Conservation (phyloP, 768 basidiomycete species). For the Leucocoprinus leucothites region DNA sequence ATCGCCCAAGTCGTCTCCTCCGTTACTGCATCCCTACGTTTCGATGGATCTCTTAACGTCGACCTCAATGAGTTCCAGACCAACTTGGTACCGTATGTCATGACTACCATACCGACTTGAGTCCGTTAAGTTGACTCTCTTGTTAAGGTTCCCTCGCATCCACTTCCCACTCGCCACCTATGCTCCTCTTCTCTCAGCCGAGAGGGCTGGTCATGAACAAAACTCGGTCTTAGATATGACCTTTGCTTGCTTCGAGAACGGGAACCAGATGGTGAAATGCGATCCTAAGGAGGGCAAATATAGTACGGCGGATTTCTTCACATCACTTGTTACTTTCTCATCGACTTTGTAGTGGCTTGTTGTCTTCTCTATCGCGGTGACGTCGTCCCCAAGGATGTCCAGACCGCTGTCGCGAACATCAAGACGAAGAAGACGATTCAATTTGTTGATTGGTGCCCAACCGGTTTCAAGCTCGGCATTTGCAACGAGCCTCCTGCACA, state of each 20-base stretch:
- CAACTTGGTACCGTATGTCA: slow-evolving; percentile 89
- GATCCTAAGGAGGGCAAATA: slow-evolving; percentile 99
- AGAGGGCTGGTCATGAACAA: slow-evolving; percentile 94
- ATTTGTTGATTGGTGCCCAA: slow-evolving; percentile 98
- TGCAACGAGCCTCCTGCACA: slow-evolving; percentile 94
- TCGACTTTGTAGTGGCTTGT: slow-evolving; percentile 68
- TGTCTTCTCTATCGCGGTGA: slow-evolving; percentile 92
- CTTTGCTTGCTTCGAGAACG: slow-evolving; percentile 94
- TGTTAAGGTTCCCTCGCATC: slow-evolving; percentile 86
- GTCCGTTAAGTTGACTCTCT: slow-evolving; percentile 11
- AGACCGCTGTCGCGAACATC: slow-evolving; percentile 88
- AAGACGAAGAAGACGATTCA: slow-evolving; percentile 98
- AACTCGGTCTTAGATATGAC: slow-evolving; percentile 99
- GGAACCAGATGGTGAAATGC: slow-evolving; percentile 95
- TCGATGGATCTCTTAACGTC: slow-evolving; percentile 96
- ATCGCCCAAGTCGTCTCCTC: slow-evolving; percentile 99
- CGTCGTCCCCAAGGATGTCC: slow-evolving; percentile 94
- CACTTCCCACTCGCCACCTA: slow-evolving; percentile 98
- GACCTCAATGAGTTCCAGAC: slow-evolving; percentile 99
- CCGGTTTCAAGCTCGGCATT: slow-evolving; percentile 98
- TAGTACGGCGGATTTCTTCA: slow-evolving; percentile 50
- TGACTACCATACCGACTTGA: background rate
- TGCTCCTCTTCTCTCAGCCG: slow-evolving; percentile 89
- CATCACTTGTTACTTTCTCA: background rate
- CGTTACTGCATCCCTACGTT: slow-evolving; percentile 94